Percentiles rank a stretch among this genome's conserved stretches.
Evolutionary conservation across 2,329 filamentous ascomycete genomes (phyloP).

Genomic region (Orbilia ellipsospora): DNA sequence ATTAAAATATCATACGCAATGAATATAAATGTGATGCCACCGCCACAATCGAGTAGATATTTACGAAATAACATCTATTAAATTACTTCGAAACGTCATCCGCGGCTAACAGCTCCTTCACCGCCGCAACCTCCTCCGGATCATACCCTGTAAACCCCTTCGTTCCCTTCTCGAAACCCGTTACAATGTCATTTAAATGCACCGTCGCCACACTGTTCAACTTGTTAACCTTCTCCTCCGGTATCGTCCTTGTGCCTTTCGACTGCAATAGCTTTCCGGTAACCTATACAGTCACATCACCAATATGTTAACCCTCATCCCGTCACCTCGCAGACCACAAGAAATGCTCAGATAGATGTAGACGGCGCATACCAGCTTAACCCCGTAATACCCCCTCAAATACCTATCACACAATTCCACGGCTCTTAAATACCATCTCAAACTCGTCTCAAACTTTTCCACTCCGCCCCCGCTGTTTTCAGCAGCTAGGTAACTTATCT

Average conservation of each 20-base stretch:
- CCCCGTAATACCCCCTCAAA: conserved; percentile 88
- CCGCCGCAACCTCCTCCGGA: conserved; percentile 76
- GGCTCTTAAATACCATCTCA: conserved; percentile 88
- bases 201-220: conserved; percentile 78
- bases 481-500: conserved; percentile 79
- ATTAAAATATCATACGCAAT: conserved; percentile 14
- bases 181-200: conserved; percentile 81
- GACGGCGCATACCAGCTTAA: conserved; percentile 74
- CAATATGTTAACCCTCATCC: conserved; percentile 39
- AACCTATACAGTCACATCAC: conserved; percentile 60
- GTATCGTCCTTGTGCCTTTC: conserved; percentile 44
- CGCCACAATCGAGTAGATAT: too few relatives aligned
- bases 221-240: conserved; percentile 69
- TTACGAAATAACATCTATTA: too few relatives aligned
- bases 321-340: neutral
- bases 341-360: neutral
- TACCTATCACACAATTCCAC: conserved; percentile 95
- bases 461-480: conserved; percentile 29
- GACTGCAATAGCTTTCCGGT: conserved; percentile 51
- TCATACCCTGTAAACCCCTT: conserved; percentile 79
- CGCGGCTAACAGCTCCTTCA: conserved; percentile 73
- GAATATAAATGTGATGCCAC: neutral
- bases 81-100: conserved; percentile 61
- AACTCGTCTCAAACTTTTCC: conserved; percentile 71
- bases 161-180: conserved; percentile 71